These are phyloP conservation scores for Naganishia kalamii DNA, from an alignment of 768 basidiomycete species.

Conservation along the genomic window DNA sequence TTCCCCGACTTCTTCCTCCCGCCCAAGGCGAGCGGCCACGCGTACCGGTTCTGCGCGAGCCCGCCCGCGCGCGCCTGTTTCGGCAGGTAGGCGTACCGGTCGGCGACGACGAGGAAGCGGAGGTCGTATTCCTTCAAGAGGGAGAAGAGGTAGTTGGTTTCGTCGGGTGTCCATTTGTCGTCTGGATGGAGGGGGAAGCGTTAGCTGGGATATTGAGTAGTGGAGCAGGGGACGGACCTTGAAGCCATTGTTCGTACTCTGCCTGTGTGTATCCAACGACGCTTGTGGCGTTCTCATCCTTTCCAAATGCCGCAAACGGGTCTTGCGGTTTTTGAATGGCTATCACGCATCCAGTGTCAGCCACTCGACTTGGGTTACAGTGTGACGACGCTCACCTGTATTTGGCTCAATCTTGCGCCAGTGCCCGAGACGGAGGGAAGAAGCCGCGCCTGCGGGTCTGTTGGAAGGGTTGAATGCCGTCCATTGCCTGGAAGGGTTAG, in stretches of 20 bases:
- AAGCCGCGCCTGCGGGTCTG: not conserved
- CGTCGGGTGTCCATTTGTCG: slow-evolving; percentile 80
- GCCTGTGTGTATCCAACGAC: slow-evolving; percentile 60
- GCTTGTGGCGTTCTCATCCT: slow-evolving; percentile 45
- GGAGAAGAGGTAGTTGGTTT: slow-evolving; percentile 85
- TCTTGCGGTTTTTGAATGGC: slow-evolving; percentile 13
- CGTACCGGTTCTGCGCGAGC: not conserved
- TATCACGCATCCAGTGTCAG: not conserved
- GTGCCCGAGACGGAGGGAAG: slow-evolving; percentile 61
- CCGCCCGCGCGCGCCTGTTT: not conserved
- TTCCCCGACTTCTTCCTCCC: slow-evolving; percentile 1
- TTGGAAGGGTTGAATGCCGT: slow-evolving; percentile 61
- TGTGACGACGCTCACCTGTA: slow-evolving; percentile 26
- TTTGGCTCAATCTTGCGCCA: slow-evolving; percentile 62
- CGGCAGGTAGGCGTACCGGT: slow-evolving; percentile 68
- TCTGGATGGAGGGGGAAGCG: slow-evolving; percentile 50
- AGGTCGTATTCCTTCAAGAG: slow-evolving; percentile 74
- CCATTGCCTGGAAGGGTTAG: slow-evolving; percentile 58
- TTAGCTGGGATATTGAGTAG: not conserved
- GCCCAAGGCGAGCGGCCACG: not conserved
- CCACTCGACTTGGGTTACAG: not conserved
- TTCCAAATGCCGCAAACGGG: slow-evolving; percentile 17
- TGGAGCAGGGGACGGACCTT: slow-evolving; percentile 52
- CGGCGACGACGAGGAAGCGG: slow-evolving; percentile 81
- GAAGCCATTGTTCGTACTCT: slow-evolving; percentile 74